These are phyloP conservation scores for Wickerhamomyces sp. DNA, from an alignment of 1,139 yeast species.

Conservation along the genomic window DNA sequence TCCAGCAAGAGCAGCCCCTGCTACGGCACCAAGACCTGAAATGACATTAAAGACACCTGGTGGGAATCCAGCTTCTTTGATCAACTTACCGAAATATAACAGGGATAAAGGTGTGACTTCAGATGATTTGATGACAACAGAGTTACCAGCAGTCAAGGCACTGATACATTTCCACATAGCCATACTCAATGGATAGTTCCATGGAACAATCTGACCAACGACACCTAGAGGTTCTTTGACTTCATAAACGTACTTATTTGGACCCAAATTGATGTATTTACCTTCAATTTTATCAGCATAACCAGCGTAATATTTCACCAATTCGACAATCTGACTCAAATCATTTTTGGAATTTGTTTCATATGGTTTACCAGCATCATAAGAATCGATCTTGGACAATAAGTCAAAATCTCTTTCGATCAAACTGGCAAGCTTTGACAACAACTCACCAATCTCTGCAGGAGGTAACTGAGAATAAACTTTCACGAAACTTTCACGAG, in stretches of 20 bases:
- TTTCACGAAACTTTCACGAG: constrained; percentile 58
- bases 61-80: constrained; percentile 57
- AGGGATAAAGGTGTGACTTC: constrained; percentile 64
- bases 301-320: constrained; percentile 74
- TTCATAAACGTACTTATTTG: constrained; percentile 57
- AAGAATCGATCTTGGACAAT: constrained; percentile 54
- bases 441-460: constrained; percentile 38
- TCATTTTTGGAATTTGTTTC: constrained; percentile 51
- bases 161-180: constrained; percentile 69
- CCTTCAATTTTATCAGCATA: constrained; percentile 79
- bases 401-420: constrained; percentile 44
- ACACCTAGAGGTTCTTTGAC: constrained; percentile 54
- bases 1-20: constrained; percentile 53
- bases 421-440: constrained; percentile 46
- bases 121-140: constrained; percentile 58
- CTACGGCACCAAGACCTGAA: constrained; percentile 29
- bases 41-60: constrained; percentile 58
- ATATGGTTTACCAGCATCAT: constrained; percentile 62
- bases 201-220: constrained; percentile 67
- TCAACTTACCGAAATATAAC: constrained; percentile 45
- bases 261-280: constrained; percentile 55
- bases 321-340: constrained; percentile 51
- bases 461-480: constrained; percentile 43
- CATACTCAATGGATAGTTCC: constrained; percentile 74
- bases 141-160: constrained; percentile 65